A percentile compares a stretch with the other conserved stretches of the same genome.
These are phyloP conservation scores for Cucurbita pepo DNA, from an alignment of 306 rosid genomes.

Conservation along the genomic window DNA sequence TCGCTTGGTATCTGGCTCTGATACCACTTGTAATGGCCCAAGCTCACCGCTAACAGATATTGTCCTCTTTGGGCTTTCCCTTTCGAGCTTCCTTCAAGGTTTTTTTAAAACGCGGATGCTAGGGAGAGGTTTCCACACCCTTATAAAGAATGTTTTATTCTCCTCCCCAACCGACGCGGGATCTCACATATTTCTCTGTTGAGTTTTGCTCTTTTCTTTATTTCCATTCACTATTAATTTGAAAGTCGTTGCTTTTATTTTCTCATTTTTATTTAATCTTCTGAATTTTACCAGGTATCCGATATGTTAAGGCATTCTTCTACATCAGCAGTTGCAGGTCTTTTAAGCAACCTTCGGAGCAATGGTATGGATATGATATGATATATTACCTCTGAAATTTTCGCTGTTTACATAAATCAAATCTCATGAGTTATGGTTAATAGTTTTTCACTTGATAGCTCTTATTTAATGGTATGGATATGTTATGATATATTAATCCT, in stretches of 20 bases:
- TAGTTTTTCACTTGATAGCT: background rate
- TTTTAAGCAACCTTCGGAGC: constrained; percentile 66
- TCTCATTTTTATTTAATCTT: constrained; percentile 6
- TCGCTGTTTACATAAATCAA: background rate
- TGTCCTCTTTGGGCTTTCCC: too few relatives aligned
- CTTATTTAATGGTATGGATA: background rate
- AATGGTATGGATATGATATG: constrained; percentile 27
- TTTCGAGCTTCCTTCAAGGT: too few relatives aligned
- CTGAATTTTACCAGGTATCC: constrained; percentile 26
- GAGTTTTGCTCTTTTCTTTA: background rate
- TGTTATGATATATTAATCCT: background rate
- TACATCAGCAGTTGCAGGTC: constrained; percentile 51
- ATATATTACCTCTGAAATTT: background rate
- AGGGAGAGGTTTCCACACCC: too few relatives aligned
- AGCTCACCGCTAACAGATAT: too few relatives aligned
- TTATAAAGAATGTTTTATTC: too few relatives aligned
- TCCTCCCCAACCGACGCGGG: too few relatives aligned
- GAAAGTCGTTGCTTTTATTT: background rate
- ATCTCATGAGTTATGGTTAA: background rate
- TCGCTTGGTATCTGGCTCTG: too few relatives aligned
- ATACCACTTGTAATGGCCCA: too few relatives aligned
- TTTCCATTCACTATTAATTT: background rate
- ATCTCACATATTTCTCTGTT: background rate
- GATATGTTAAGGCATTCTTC: constrained; percentile 63
- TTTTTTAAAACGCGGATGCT: too few relatives aligned